Base-by-base conservation (phyloP, 1,284 basidiomycete species). In the Cryptococcus jaspeensis region DNA sequence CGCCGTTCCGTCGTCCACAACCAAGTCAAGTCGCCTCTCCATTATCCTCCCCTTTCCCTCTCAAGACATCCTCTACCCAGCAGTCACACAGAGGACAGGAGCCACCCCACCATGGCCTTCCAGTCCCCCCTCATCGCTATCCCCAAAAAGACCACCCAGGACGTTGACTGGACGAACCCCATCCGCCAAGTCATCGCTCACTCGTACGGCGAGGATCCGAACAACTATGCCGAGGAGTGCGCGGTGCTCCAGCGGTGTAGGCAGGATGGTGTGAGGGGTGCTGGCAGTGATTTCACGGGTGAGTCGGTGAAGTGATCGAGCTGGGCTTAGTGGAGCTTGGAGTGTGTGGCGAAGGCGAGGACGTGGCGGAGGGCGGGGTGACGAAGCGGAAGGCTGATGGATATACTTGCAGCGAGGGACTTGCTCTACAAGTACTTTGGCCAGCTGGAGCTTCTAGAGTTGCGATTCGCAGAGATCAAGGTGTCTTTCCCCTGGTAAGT, bases 381-480 rank as follows among this genome's bases (percentile, higher is more conserved):
- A 32, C 28, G 28, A 4, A 32, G 28, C 28, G 28, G 28, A 32
- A 32, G 32, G 43, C 48, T 53, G 47, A 57, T 54, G 18, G 25
- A 2, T 23, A 16, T 13, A 9, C 28, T 9, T 32, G 13, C 42
- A 85, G 93, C 87, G 20, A 84, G 95, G 44, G 96, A 99, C 78
- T 81, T 99, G 23, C 82, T 99, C 47, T 98, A 95, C 86, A 98
- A 96, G 78, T 99, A 99, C 82, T 99, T 99, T 80, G 95, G 96
- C 43, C 95, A 99, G 78, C 87, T 99, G 38, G 96, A 99, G 73
- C 85, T 99, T 32, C 86, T 99, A 39, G 96, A 99, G 73, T 84
- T 99, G 50, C 87, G 96, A 32, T 99, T 99, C 77, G 87, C 95
- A 7, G 96, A 99, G 76, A 90, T 99, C 60, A 85, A 92, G 69